A percentile compares a stretch with the other conserved stretches of the same genome.
Evolutionary conservation across 208 protist genomes (phyloP).

Genomic region (Acanthamoeba triangularis): DNA sequence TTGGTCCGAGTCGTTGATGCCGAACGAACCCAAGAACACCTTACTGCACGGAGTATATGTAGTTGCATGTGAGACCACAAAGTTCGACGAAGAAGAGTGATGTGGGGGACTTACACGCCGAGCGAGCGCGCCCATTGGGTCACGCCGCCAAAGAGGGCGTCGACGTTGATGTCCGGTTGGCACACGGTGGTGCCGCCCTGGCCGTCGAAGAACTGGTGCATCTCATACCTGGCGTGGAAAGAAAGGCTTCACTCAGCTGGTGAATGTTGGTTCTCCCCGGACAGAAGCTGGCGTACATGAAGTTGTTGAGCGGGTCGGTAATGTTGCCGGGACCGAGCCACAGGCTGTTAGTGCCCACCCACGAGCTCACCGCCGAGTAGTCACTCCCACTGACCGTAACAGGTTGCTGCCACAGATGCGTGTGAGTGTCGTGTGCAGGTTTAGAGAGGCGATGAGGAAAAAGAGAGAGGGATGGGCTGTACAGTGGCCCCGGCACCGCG

Average conservation of each 20-base stretch:
- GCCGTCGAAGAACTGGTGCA: conserved; percentile 56
- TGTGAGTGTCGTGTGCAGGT: neutral
- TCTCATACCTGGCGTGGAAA: neutral
- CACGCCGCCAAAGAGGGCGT: neutral
- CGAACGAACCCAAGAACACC: conserved; percentile 26
- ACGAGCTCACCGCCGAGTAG: neutral
- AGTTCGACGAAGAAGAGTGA: neutral
- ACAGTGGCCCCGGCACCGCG: neutral
- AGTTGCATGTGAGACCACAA: neutral
- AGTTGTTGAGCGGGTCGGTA: conserved; percentile 56
- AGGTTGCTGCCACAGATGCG: neutral
- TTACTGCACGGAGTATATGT: neutral
- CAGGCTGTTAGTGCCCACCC: conserved; percentile 12
- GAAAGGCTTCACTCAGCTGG: neutral
- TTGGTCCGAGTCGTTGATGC: conserved; percentile 49
- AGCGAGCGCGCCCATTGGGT: neutral
- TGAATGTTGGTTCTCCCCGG: neutral
- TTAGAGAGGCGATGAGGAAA: neutral
- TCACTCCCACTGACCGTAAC: neutral
- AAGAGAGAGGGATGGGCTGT: neutral
- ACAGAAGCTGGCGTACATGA: neutral
- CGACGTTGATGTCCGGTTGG: neutral
- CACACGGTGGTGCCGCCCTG: conserved; percentile 28
- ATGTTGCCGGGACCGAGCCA: conserved; percentile 23
- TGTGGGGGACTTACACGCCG: neutral